Percentiles rank a stretch among this genome's conserved stretches.
Conservation (phyloP, 306 rosid genomes). For the Medicago arabica region DNA sequence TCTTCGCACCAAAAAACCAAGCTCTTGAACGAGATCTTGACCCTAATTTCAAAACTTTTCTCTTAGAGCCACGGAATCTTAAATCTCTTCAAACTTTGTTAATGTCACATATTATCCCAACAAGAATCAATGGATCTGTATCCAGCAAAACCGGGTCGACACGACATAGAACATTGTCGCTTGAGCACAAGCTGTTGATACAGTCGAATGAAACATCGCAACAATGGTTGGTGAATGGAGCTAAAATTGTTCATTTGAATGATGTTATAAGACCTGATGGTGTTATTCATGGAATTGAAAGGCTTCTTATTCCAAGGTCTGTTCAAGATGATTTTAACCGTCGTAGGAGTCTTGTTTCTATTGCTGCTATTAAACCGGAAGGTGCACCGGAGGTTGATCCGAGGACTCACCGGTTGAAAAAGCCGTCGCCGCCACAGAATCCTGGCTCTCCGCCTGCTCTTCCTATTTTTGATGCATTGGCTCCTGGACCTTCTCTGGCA, state of each 20-base stretch:
- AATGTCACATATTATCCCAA: constrained; percentile 66
- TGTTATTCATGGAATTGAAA: constrained; percentile 76
- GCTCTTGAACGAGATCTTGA: constrained; percentile 75
- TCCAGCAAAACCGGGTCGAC: constrained; percentile 2
- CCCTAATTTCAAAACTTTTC: constrained; percentile 74
- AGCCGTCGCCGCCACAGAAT: constrained; percentile 52
- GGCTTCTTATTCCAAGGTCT: constrained; percentile 65
- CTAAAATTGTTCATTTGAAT: constrained; percentile 53
- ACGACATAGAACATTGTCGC: constrained; percentile 49
- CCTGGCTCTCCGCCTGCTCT: constrained; percentile 69
- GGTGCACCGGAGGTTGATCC: constrained; percentile 79
- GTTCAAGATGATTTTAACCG: constrained; percentile 74
- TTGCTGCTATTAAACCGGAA: constrained; percentile 79
- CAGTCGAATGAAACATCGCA: constrained; percentile 36
- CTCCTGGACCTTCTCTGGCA: constrained; percentile 72
- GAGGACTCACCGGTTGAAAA: constrained; percentile 68
- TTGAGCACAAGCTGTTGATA: constrained; percentile 29
- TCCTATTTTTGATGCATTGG: constrained; percentile 73
- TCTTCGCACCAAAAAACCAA: constrained; percentile 76
- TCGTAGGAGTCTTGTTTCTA: constrained; percentile 66
- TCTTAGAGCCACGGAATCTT: constrained; percentile 73
- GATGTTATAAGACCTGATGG: constrained; percentile 73
- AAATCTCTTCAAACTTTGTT: constrained; percentile 65
- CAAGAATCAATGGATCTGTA: constrained; percentile 48
- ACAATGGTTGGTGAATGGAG: constrained; percentile 54